phyloP scores from a whole-genome alignment of 2,329 filamentous ascomycete species.

The Xylaria sp. region DNA sequence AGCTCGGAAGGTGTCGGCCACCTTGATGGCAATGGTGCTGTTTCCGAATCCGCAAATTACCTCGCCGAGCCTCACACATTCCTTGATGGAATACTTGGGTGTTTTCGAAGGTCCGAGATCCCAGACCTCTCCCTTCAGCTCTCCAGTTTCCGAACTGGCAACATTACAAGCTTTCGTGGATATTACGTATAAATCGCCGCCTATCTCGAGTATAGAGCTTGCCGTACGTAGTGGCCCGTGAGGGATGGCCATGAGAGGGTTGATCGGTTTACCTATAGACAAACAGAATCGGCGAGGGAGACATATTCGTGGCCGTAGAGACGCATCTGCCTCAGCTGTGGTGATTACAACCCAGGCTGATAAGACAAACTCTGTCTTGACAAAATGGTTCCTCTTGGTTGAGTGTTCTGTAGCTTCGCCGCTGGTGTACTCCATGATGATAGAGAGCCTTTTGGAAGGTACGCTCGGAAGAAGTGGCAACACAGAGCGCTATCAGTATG shows the following conservation, averaged over 20 bases:
- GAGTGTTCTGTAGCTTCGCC: too few relatives aligned
- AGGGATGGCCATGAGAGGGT: background rate
- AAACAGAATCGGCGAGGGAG: conserved; percentile 4
- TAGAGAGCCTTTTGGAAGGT: too few relatives aligned
- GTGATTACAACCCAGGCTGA: background rate
- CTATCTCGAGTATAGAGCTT: background rate
- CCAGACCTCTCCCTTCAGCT: background rate
- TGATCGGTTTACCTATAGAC: background rate
- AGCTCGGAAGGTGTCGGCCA: background rate
- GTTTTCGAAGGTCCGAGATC: background rate
- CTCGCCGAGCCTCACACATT: background rate
- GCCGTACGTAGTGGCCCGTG: background rate
- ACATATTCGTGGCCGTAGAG: background rate
- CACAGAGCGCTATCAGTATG: too few relatives aligned
- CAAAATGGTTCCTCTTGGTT: too few relatives aligned
- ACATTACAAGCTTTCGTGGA: background rate
- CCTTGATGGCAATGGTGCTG: background rate
- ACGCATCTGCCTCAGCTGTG: background rate
- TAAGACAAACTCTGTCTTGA: background rate
- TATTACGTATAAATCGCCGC: background rate
- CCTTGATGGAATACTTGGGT: background rate
- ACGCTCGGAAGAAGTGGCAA: too few relatives aligned
- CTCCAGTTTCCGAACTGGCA: background rate
- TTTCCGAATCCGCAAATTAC: background rate
- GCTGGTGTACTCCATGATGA: too few relatives aligned